Evolutionary conservation across 805 yeast species (phyloP), one percentile per base, ranked within the genome.

Genomic region (Starmera amethionina): DNA sequence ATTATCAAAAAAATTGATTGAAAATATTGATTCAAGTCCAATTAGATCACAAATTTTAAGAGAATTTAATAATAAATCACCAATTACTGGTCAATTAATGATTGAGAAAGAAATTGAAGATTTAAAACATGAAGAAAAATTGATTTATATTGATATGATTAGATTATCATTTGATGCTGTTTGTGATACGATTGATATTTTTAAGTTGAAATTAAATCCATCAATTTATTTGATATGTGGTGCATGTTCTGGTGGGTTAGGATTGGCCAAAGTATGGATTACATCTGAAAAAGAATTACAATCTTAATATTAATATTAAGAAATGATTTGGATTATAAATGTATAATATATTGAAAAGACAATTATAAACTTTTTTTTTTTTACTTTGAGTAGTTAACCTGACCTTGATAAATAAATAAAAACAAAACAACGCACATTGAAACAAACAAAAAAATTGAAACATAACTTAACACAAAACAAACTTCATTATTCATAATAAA

Each of bases 141-240:
- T 64, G 13, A 54, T 67, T 2, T 46, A 63, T 28, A 45, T 72
- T 13, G 77, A 73, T 46, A 34, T 73, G 1, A 44, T 59, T 3
- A 66, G 71, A 47, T 51, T 71, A 11, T 18, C 58, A 1, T 73
- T 70, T 40, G 81, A 75, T 53, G 62, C 71, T 33, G 49, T 61
- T 10, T 75, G 70, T 41, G 76, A 72, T 50, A 52, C 73, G 1
- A 63, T 71, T 3, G 70, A 64, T 42, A 65, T 73, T 11, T 72
- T 72, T 44, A 52, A 64, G 18, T 38, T 69, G 40, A 64, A 64
- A 36, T 35, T 49, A 2, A 38, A 40, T 28, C 51, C 54, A 30
- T 40, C 42, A 3, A 40, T 54, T 9, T 54, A 55, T 39, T 34
- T 50, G 8, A 18, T 44, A 2, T 38, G 40, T 41, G 59, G 59